Conservation (phyloP, 2,329 filamentous ascomycete species). For the Diaporthe sp. region DNA sequence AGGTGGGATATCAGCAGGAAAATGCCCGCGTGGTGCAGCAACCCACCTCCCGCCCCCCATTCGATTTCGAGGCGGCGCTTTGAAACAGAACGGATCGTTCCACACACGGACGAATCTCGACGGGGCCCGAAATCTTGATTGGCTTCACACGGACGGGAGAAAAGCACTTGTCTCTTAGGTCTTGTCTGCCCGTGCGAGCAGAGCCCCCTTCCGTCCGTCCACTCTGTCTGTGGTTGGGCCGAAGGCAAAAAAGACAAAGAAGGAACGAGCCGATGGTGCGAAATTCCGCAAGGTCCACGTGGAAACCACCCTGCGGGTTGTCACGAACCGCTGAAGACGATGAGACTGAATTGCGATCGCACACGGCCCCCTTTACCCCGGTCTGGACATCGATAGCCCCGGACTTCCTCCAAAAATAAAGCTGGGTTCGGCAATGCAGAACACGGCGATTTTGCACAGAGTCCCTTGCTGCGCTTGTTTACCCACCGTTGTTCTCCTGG, state of each 20-base stretch:
- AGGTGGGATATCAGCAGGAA: constrained; percentile 15
- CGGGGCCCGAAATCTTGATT: constrained; percentile 19
- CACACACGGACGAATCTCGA: constrained; percentile 17
- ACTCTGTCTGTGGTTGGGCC: constrained; percentile 6
- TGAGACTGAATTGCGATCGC: constrained; percentile 20
- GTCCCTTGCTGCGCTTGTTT: not conserved
- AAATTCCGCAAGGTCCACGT: constrained; percentile 30
- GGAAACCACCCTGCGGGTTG: constrained; percentile 21
- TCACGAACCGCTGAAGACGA: constrained; percentile 20
- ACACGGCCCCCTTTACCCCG: constrained; percentile 8
- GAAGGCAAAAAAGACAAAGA: constrained; percentile 3
- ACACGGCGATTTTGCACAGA: not conserved
- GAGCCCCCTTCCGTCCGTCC: constrained; percentile 10
- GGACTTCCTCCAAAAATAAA: not conserved
- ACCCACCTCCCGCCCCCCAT: not conserved
- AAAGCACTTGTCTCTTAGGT: constrained; percentile 9
- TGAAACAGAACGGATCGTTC: constrained; percentile 32
- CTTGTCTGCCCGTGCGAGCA: constrained; percentile 23
- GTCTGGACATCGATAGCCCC: constrained; percentile 2
- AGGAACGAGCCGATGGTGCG: constrained; percentile 35
- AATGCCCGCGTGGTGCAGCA: constrained; percentile 14
- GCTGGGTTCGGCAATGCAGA: constrained; percentile 8
- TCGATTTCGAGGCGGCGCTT: constrained; percentile 21
- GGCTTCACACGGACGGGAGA: constrained; percentile 13
- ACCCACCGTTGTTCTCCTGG: not conserved